Evolutionary conservation across 257 asterid genomes (phyloP).

Genomic region (Phtheirospermum japonicum): DNA sequence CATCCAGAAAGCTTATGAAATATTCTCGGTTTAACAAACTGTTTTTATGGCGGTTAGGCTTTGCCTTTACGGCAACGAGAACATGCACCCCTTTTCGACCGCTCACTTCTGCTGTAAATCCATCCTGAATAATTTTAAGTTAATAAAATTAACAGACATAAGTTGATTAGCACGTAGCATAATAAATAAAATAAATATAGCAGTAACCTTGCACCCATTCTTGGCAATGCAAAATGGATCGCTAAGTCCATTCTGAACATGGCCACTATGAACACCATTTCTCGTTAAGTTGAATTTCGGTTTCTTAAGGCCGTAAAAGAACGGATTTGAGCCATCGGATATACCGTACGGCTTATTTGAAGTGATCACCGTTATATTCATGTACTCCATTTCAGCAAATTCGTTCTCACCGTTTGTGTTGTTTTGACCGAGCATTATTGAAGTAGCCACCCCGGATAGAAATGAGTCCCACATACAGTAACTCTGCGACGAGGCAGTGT

Average conservation of each 20-base stretch:
- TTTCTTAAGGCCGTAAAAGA: slow-evolving; percentile 45
- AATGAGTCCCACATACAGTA: slow-evolving; percentile 92
- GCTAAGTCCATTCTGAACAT: slow-evolving; percentile 62
- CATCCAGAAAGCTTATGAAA: slow-evolving; percentile 64
- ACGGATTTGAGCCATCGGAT: slow-evolving; percentile 72
- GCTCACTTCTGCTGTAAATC: slow-evolving; percentile 52
- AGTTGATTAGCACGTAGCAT: too few relatives aligned
- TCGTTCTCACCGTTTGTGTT: slow-evolving; percentile 59
- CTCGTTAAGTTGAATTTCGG: slow-evolving; percentile 53
- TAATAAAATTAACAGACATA: too few relatives aligned
- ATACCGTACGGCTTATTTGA: slow-evolving; percentile 68
- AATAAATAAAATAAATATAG: not conserved
- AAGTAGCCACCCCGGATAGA: slow-evolving; percentile 74
- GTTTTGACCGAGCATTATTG: slow-evolving; percentile 54
- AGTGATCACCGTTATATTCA: slow-evolving; percentile 75
- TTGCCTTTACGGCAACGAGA: slow-evolving; percentile 81
- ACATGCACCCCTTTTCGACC: slow-evolving; percentile 54
- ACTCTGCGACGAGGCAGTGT: slow-evolving; percentile 45
- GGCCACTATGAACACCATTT: slow-evolving; percentile 79
- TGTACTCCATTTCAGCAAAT: slow-evolving; percentile 76
- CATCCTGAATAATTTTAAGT: slow-evolving; percentile 49
- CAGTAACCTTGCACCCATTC: slow-evolving; percentile 71
- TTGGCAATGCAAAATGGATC: slow-evolving; percentile 71
- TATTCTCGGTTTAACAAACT: slow-evolving; percentile 52
- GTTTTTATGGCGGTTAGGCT: slow-evolving; percentile 47